A percentile compares a stretch with the other conserved stretches of the same genome.
phyloP scores from a whole-genome alignment of 2,329 filamentous ascomycete genomes.

The Trichophyton rubrum region DNA sequence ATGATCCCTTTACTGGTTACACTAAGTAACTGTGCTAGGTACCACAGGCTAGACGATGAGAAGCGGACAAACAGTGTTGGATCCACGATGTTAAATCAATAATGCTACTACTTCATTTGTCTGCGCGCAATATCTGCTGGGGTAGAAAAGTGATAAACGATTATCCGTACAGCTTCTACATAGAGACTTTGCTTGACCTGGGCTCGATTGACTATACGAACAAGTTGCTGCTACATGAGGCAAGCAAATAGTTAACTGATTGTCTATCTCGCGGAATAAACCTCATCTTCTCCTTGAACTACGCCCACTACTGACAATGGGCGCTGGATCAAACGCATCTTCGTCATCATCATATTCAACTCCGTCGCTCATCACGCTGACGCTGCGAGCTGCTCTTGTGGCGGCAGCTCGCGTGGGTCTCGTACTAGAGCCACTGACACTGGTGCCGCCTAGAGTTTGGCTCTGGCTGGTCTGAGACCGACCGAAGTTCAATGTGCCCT shows the following conservation, averaged over 20 bases:
- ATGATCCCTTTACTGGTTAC: no score
- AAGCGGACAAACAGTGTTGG: no score
- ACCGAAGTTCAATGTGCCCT: constrained; percentile 29
- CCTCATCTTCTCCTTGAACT: constrained; percentile 16
- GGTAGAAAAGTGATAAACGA: no score
- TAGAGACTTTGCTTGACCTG: no score
- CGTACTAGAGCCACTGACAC: not conserved
- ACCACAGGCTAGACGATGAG: no score
- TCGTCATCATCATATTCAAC: constrained; percentile 33
- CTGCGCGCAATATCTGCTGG: no score
- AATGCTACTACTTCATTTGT: no score
- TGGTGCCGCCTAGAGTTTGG: constrained; percentile 14
- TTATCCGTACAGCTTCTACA: no score
- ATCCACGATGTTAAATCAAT: no score
- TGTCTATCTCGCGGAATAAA: not conserved
- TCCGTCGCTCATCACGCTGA: constrained; percentile 26
- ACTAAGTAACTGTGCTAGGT: no score
- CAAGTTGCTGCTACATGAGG: no score
- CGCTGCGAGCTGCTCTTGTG: constrained; percentile 20
- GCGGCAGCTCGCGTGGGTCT: constrained; percentile 19
- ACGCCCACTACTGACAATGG: constrained; percentile 13
- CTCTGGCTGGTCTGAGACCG: constrained; percentile 17
- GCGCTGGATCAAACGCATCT: constrained; percentile 36
- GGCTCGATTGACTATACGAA: no score
- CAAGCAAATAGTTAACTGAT: not conserved